A percentile compares a stretch with the other conserved stretches of the same genome.
Conservation (phyloP, 257 asterid genomes). For the Scutellaria baicalensis region DNA sequence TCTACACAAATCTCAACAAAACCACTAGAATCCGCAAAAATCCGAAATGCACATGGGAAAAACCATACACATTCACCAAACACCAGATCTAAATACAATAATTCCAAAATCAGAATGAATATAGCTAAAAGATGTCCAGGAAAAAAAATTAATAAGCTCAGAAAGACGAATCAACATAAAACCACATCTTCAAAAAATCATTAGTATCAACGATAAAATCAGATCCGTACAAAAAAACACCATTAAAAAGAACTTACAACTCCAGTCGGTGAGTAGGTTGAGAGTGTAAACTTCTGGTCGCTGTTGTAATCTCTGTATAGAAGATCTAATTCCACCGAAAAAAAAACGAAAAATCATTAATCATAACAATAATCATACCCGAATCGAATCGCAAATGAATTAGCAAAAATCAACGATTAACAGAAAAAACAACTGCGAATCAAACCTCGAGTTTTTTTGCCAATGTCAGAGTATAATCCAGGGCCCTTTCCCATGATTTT, state of each 20-base stretch:
- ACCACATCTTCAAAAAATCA: slow-evolving; percentile 2
- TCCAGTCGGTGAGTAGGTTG: slow-evolving; percentile 78
- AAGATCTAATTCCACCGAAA: slow-evolving; percentile 42
- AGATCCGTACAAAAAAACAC: slow-evolving; percentile 10
- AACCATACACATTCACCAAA: not conserved
- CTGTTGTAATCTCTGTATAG: slow-evolving; percentile 60
- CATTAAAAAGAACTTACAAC: slow-evolving; percentile 46
- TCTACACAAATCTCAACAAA: not conserved
- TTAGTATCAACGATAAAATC: not conserved
- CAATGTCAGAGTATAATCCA: slow-evolving; percentile 47
- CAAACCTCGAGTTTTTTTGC: slow-evolving; percentile 43
- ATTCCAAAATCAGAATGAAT: not conserved
- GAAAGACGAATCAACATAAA: not conserved
- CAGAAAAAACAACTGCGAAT: not conserved
- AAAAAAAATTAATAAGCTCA: not conserved
- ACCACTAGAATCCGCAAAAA: not conserved
- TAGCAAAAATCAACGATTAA: not conserved
- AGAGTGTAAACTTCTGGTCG: slow-evolving; percentile 68
- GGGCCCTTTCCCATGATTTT: slow-evolving; percentile 44
- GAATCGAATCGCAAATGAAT: not conserved
- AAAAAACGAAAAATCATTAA: not conserved
- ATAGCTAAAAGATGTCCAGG: not conserved
- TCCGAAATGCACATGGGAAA: not conserved
- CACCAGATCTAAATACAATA: not conserved
- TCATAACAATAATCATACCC: not conserved